These are phyloP conservation scores for Pichia cactophila DNA, from an alignment of 1,139 yeast species.

Conservation along the genomic window DNA sequence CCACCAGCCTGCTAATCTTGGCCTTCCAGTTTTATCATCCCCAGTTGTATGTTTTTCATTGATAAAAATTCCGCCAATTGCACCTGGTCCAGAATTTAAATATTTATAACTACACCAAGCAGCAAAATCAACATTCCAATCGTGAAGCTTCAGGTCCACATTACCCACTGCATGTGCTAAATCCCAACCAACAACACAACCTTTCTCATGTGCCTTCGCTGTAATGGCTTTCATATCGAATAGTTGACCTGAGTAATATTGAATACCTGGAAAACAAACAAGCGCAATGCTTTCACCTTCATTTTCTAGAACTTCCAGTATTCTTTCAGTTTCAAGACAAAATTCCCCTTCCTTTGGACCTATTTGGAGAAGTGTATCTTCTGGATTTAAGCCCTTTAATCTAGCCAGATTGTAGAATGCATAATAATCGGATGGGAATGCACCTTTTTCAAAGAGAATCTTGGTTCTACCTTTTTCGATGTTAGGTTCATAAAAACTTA, in stretches of 20 bases:
- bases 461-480: slow-evolving; percentile 43
- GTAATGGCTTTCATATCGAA: slow-evolving; percentile 72
- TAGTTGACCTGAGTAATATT: slow-evolving; percentile 84
- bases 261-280: slow-evolving; percentile 80
- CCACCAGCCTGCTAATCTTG: slow-evolving; percentile 97
- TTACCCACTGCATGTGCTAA: slow-evolving; percentile 93
- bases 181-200: slow-evolving; percentile 84
- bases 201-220: slow-evolving; percentile 42
- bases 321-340: slow-evolving; percentile 54
- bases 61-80: slow-evolving; percentile 76
- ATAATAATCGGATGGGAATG: slow-evolving; percentile 89
- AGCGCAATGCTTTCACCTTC: slow-evolving; percentile 62
- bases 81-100: slow-evolving; percentile 89
- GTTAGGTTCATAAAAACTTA: slow-evolving; percentile 66
- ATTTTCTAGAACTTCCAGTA: slow-evolving; percentile 47
- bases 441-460: slow-evolving; percentile 75
- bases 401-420: slow-evolving; percentile 71
- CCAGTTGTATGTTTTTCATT: slow-evolving; percentile 40
- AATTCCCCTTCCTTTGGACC: slow-evolving; percentile 51
- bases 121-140: slow-evolving; percentile 90
- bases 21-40: slow-evolving; percentile 33
- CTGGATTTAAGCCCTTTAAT: slow-evolving; percentile 49
- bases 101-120: slow-evolving; percentile 93
- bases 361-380: slow-evolving; percentile 56
- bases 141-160: slow-evolving; percentile 66